Conservation (phyloP, 768 basidiomycete species). For the Suillus sp. region DNA sequence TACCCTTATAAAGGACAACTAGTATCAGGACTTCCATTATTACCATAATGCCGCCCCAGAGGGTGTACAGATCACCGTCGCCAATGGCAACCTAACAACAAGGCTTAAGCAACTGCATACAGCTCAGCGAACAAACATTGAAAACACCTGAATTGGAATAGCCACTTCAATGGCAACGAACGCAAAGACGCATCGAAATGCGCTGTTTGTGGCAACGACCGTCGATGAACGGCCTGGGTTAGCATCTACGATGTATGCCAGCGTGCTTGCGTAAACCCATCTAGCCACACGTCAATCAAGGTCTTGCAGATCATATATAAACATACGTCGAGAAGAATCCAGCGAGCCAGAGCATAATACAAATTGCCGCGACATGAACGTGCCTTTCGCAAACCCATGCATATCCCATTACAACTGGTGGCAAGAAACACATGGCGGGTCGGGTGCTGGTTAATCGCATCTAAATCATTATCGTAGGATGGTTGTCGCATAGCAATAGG, state of each 20-base stretch:
- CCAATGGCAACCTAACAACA: conserved; percentile 7
- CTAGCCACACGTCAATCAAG: conserved; percentile 24
- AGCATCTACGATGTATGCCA: conserved; percentile 83
- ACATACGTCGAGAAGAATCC: conserved; percentile 73
- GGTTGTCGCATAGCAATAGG: neutral
- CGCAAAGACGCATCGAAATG: conserved; percentile 65
- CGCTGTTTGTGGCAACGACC: conserved; percentile 71
- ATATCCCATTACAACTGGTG: conserved; percentile 61
- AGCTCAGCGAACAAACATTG: neutral
- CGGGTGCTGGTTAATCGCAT: conserved; percentile 68
- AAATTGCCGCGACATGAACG: conserved; percentile 63
- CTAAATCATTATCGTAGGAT: conserved; percentile 33
- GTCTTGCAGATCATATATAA: neutral
- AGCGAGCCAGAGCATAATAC: conserved; percentile 65
- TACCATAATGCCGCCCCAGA: conserved; percentile 56
- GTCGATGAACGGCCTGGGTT: conserved; percentile 77
- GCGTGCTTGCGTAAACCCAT: conserved; percentile 60
- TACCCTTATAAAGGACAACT: conserved; percentile 58
- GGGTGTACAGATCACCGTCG: conserved; percentile 27
- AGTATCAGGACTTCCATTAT: conserved; percentile 53
- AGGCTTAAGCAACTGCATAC: conserved; percentile 22
- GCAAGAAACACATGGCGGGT: conserved; percentile 47
- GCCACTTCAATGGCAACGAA: conserved; percentile 71
- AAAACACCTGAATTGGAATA: conserved; percentile 58
- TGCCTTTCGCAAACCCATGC: conserved; percentile 70